Conservation (phyloP, 768 basidiomycete species). For the Hygrocybe punicea region DNA sequence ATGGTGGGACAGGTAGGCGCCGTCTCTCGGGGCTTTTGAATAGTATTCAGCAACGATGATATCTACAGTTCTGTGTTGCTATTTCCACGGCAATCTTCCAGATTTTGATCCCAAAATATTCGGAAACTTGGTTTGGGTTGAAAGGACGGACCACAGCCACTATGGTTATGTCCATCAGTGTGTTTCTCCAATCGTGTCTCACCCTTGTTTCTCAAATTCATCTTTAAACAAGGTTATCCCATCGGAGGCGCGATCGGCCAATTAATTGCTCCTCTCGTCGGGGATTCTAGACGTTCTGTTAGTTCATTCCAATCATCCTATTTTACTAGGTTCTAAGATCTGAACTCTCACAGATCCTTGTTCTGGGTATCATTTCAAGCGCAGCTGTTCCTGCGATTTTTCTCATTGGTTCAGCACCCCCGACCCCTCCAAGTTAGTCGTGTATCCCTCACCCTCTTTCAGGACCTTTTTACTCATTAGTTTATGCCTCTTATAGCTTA, state of each 20-base stretch:
- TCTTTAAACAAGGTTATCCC: conserved; percentile 56
- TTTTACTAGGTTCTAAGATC: background rate
- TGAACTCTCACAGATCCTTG: conserved; percentile 49
- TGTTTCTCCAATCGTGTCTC: conserved; percentile 6
- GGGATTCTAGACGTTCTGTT: conserved; percentile 56
- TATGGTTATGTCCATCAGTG: conserved; percentile 54
- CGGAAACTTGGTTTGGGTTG: conserved; percentile 80
- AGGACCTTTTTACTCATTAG: background rate
- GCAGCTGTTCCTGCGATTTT: conserved; percentile 58
- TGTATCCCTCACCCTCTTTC: background rate
- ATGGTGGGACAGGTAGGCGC: conserved; percentile 65
- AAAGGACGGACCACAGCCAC: conserved; percentile 75
- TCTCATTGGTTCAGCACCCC: conserved; percentile 58
- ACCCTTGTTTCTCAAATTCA: background rate
- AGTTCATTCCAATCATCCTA: conserved; percentile 13
- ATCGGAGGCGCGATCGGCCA: conserved; percentile 73
- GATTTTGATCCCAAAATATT: conserved; percentile 75
- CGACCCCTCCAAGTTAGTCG: conserved; percentile 71
- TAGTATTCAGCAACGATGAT: background rate
- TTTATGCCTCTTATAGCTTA: conserved; percentile 45
- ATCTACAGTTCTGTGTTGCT: conserved; percentile 54
- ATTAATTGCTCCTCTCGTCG: conserved; percentile 62
- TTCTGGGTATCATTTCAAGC: conserved; percentile 71
- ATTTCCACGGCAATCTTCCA: conserved; percentile 72
- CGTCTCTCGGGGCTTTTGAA: background rate